Base-by-base conservation (phyloP, 805 yeast genomes). In the Barnettozyma sp. region DNA sequence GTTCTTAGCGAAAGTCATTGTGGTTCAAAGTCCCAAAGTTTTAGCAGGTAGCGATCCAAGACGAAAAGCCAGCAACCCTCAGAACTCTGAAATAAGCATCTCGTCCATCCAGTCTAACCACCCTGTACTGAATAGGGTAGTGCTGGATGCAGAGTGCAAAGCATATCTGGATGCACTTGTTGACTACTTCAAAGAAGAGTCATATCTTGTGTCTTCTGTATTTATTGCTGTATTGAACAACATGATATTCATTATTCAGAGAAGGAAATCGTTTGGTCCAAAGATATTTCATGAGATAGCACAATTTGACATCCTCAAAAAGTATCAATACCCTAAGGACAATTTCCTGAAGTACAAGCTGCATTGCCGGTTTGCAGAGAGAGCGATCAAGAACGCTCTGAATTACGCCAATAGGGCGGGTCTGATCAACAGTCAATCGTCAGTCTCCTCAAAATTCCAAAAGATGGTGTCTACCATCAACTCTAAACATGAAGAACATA, bases 171-270 rank as follows among this genome's bases (percentile, higher is more conserved):
- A 86, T 46, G 56, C 75, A 23, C 55, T 90, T 21, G 60, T 86
- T 31, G 62, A 65, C 30, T 62, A 70, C 13, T 62, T 88, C 36
- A 63, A 66, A 26, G 76, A 70, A 22, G 82, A 76, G 34, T 59
- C 68, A n/a, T 52, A 75, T 45, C 58, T 70, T 42, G 66, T 77
- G 33, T 65, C 80, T 10, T 73, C 82, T 5, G 46, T 76, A 3
- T 71, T 82, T 35, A 71, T 85, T 12, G 83, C 94, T 6, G 66
- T 83, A 0, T 57, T 86, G 19, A 76, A 82, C 47, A 76, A 78
- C 34, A 59, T 81, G 15, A 65, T 82, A 6, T 65, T 73, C 12
- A 58, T 92, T 24, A 69, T 83, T 44, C 78, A 76, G 46, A 65
- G 75, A 22, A 74, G 95, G 48, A 80, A 85, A 2, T 76, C 73